Conservation (phyloP, 2,329 filamentous ascomycete genomes). For the Dothideomycetes sp. region DNA sequence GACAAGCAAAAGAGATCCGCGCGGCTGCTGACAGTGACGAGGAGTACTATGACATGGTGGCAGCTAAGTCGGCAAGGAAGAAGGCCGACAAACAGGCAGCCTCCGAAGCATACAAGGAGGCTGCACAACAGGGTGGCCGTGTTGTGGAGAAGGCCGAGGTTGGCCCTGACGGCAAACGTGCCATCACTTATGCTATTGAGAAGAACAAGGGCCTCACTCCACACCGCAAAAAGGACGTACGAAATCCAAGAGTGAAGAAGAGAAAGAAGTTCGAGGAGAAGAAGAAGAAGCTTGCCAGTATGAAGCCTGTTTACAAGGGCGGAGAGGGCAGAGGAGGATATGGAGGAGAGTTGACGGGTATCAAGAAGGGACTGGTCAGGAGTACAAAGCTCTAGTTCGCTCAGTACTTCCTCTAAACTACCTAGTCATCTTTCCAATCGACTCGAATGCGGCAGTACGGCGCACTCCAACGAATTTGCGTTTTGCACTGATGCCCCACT, state of each 20-base stretch:
- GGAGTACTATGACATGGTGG: constrained; percentile 85
- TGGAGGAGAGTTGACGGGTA: constrained; percentile 84
- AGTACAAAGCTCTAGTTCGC: constrained; percentile 84
- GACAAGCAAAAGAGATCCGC: constrained; percentile 40
- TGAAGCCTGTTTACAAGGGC: constrained; percentile 76
- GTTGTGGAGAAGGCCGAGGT: constrained; percentile 59
- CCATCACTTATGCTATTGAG: constrained; percentile 85
- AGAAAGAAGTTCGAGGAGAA: constrained; percentile 91
- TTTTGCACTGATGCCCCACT: no score
- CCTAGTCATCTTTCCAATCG: no score
- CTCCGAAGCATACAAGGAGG: constrained; percentile 44
- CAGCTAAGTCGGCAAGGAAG: constrained; percentile 50
- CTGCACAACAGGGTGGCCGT: constrained; percentile 45
- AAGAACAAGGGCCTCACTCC: constrained; percentile 96
- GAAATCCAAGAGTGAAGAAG: constrained; percentile 97
- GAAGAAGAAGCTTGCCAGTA: constrained; percentile 89
- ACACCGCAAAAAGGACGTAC: constrained; percentile 81
- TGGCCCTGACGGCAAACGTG: constrained; percentile 76
- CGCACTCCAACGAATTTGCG: no score
- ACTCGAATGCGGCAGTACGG: no score
- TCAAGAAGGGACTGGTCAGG: constrained; percentile 88
- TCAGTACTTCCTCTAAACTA: no score
- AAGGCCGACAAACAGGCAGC: constrained; percentile 67
- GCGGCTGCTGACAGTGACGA: constrained; percentile 43
- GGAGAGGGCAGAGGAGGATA: constrained; percentile 79